These are phyloP conservation scores for Xylariales sp. DNA, from an alignment of 2,329 filamentous ascomycete species.

Conservation along the genomic window DNA sequence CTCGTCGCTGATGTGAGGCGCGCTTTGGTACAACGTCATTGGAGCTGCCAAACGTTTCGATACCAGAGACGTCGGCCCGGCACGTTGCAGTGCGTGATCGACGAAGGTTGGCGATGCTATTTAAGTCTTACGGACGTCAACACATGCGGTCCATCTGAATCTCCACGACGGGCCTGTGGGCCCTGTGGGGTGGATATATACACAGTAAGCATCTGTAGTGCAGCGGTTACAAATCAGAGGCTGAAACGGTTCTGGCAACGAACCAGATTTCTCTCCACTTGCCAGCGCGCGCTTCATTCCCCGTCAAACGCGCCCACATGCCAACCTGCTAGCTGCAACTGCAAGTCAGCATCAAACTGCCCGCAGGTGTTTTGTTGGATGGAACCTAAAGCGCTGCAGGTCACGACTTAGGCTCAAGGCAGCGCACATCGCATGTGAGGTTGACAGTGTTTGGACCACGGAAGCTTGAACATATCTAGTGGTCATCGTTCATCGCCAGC, in stretches of 20 bases:
- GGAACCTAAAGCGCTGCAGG: too few relatives aligned
- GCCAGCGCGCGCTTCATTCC: conserved; percentile 3
- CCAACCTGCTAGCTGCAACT: not conserved
- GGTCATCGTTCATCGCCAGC: too few relatives aligned
- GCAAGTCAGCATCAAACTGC: too few relatives aligned
- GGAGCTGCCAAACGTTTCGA: not conserved
- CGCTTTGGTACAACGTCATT: not conserved
- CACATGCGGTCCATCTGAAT: too few relatives aligned
- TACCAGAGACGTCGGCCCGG: not conserved
- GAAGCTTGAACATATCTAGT: not conserved
- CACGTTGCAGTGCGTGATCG: conserved; percentile 18
- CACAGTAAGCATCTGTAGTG: too few relatives aligned
- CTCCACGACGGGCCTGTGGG: too few relatives aligned
- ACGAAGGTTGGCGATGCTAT: conserved; percentile 14
- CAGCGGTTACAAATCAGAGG: too few relatives aligned
- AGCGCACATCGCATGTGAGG: not conserved
- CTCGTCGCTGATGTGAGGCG: not conserved
- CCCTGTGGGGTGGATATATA: too few relatives aligned
- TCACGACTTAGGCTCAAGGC: too few relatives aligned
- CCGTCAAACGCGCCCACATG: not conserved
- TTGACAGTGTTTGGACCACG: not conserved
- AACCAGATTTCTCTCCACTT: conserved; percentile 5
- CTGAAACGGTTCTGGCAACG: conserved; percentile 19
- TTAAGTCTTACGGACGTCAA: too few relatives aligned
- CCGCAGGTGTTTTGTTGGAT: too few relatives aligned